Evolutionary conservation across 1,284 basidiomycete species (phyloP).

Genomic region (Ganoderma meredithae): DNA sequence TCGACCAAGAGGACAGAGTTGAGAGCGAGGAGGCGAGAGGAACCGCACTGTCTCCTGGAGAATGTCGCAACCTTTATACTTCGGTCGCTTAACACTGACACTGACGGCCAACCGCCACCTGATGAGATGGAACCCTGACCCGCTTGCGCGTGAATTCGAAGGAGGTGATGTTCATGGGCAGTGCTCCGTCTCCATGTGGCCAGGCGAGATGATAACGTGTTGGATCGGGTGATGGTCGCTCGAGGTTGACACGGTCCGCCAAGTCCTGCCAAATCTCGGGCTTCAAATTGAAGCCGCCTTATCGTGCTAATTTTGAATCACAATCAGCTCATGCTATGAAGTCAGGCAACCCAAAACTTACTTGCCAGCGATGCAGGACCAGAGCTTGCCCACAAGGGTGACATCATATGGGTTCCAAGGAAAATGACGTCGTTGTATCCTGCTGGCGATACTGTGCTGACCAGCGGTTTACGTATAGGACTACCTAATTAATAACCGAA

Average conservation of each 20-base stretch:
- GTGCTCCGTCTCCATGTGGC: constrained; percentile 6
- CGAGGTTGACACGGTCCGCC: not conserved
- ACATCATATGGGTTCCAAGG: too few relatives aligned
- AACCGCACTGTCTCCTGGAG: not conserved
- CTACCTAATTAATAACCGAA: too few relatives aligned
- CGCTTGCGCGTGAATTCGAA: not conserved
- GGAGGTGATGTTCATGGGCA: constrained; percentile 3
- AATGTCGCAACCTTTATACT: not conserved
- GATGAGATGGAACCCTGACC: not conserved
- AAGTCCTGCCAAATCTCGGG: not conserved
- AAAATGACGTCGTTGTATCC: too few relatives aligned
- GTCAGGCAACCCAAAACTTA: not conserved
- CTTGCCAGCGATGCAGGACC: not conserved
- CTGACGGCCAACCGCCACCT: not conserved
- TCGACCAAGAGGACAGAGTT: not conserved
- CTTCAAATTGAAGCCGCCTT: not conserved
- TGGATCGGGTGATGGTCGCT: constrained; percentile 1
- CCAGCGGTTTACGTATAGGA: too few relatives aligned
- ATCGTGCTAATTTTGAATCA: constrained; percentile 9
- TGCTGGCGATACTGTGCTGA: too few relatives aligned
- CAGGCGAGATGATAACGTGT: not conserved
- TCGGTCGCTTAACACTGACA: not conserved
- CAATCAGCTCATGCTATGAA: not conserved
- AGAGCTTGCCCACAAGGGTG: too few relatives aligned
- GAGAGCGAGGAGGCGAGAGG: not conserved